phyloP scores from a whole-genome alignment of 176 grass and related monocot species.

The Bolboschoenus planiculmis region DNA sequence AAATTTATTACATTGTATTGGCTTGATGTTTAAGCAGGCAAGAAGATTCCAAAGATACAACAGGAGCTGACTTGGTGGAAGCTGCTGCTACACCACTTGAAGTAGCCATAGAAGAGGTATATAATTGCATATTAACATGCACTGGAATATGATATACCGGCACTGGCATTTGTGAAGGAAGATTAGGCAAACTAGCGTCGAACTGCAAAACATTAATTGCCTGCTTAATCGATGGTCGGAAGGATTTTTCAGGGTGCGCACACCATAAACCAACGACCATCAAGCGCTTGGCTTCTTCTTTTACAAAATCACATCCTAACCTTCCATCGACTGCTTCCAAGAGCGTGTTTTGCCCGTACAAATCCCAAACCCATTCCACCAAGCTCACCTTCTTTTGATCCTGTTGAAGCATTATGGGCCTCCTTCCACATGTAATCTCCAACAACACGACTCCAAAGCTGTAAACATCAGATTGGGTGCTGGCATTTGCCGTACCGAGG shows the following conservation, averaged over 20 bases:
- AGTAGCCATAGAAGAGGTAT: not conserved
- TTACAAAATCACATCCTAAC: constrained; percentile 28
- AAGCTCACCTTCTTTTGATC: constrained; percentile 22
- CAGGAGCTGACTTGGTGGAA: not conserved
- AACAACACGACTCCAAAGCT: constrained; percentile 39
- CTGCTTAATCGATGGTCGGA: not conserved
- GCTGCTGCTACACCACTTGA: not conserved
- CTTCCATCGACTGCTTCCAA: constrained; percentile 19
- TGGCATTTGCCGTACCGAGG: not conserved
- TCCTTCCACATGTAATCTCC: constrained; percentile 35
- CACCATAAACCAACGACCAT: too few relatives aligned
- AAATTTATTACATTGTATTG: not conserved
- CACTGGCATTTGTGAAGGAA: constrained; percentile 16
- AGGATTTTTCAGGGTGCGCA: not conserved
- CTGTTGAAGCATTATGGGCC: constrained; percentile 10
- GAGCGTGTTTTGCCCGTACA: constrained; percentile 23
- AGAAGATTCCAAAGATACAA: not conserved
- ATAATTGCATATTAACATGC: not conserved
- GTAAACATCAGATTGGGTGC: constrained; percentile 34
- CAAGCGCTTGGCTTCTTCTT: constrained; percentile 6
- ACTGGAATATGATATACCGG: not conserved
- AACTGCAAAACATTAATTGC: not conserved
- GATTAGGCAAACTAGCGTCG: not conserved
- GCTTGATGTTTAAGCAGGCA: not conserved
- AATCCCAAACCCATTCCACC: constrained; percentile 29